Percentiles rank a stretch among this genome's conserved stretches.
phyloP scores from a whole-genome alignment of 805 yeast species.

The Barnettozyma siamensis region DNA sequence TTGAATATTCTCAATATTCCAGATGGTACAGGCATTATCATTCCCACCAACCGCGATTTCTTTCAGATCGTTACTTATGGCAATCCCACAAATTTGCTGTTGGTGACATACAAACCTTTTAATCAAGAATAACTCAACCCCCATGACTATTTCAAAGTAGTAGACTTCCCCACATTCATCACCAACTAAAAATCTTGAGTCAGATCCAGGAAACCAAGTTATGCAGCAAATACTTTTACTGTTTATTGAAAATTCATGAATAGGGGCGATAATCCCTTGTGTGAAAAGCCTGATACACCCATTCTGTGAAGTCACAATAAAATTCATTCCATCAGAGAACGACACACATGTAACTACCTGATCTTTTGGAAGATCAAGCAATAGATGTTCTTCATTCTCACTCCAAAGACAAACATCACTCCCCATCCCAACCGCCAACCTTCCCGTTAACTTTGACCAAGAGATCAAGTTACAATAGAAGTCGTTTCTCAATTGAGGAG shows the following conservation, averaged over 20 bases:
- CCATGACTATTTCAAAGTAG: slow-evolving; percentile 26
- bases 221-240: slow-evolving; percentile 47
- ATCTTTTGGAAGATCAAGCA: slow-evolving; percentile 33
- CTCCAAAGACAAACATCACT: slow-evolving; percentile 59
- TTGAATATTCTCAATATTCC: slow-evolving; percentile 49
- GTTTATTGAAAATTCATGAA: slow-evolving; percentile 23
- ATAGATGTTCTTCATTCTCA: slow-evolving; percentile 39
- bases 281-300: slow-evolving; percentile 49
- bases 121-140: slow-evolving; percentile 20
- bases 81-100: slow-evolving; percentile 63
- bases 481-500: slow-evolving; percentile 70
- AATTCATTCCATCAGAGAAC: slow-evolving; percentile 41
- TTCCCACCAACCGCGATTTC: slow-evolving; percentile 80
- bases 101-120: slow-evolving; percentile 40
- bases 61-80: slow-evolving; percentile 45
- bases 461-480: slow-evolving; percentile 71
- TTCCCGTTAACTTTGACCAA: slow-evolving; percentile 52
- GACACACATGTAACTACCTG: slow-evolving; percentile 53
- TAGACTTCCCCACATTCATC: slow-evolving; percentile 58
- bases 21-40: slow-evolving; percentile 72
- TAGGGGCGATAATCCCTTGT: slow-evolving; percentile 21
- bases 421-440: slow-evolving; percentile 64
- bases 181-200: slow-evolving; percentile 47
- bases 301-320: slow-evolving; percentile 52
- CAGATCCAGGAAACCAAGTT: slow-evolving; percentile 47